Base-by-base conservation (phyloP, 192 early-diverging fungal genomes). In the Coemansia javaensis region DNA sequence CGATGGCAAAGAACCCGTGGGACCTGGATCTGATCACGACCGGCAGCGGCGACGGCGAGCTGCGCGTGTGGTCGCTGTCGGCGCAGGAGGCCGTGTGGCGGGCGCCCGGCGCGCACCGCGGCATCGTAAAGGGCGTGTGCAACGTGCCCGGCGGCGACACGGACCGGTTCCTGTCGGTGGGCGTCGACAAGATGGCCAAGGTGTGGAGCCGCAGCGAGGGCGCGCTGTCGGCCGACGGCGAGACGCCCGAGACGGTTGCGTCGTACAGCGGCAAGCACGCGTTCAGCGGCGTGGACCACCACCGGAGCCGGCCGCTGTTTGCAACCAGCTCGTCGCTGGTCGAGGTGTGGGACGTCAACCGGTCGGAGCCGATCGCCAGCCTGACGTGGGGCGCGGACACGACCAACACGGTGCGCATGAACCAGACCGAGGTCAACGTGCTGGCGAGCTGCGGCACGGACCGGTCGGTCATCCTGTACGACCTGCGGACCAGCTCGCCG, bases 351-450 rank as follows among this genome's bases (percentile, higher is more conserved):
- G 91, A 99, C 46, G 87, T 96, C 48, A 63, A 82, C 35, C 57
- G 68, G 18, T 85, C 91, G 10, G 84, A 90, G 47, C 97, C 97
- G 2, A 75, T 92, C 22, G 79, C 85, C 47, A 80, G 80, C 23
- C 77, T 97, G 50, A 79, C 79, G 18, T 99, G 94, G 94, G 94
- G 91, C 13, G 87, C 86, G 12, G 97, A 99, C 75, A 93, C 94
- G 11, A 87, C 91, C 63, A 87, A 89, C 27, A 84, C 92, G 1
- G 91, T 99, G 52, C 83, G 84, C 57, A 94, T 99, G 75, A 99
- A 99, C 72, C 93, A 96, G 63, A 93, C 91, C 10, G 93, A 99
- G 55, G 85, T 82, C n/a, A 89, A 81, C 45, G 81, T 99, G 23
- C 74, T 99, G 34, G 94, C 93, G 11, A 90, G 86, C 56, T 88